Percentiles rank a stretch among this genome's conserved stretches.
These are phyloP conservation scores for Aspergillus baeticus DNA, from an alignment of 495 filamentous ascomycete species.

Conservation along the genomic window DNA sequence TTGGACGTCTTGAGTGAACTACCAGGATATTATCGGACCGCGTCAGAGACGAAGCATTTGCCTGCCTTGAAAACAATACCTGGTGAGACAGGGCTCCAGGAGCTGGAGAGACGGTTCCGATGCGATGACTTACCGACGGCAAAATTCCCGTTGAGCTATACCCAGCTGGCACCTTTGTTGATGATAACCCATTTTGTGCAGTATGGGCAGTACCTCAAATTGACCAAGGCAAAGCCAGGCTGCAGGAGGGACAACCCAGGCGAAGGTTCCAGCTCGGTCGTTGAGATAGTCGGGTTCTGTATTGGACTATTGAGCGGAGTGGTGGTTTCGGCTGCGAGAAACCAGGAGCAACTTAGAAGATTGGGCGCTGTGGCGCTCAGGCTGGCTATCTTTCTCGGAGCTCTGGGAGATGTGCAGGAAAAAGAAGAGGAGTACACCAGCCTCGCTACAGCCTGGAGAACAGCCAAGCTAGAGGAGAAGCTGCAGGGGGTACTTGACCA, in stretches of 20 bases:
- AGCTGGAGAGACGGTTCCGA: slow-evolving; percentile 24
- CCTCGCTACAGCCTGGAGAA: slow-evolving; percentile 20
- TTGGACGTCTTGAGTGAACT: slow-evolving; percentile 27
- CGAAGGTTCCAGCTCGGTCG: slow-evolving; percentile 9
- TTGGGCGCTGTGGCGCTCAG: slow-evolving; percentile 41
- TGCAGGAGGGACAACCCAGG: neutral
- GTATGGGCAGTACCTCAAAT: slow-evolving; percentile 21
- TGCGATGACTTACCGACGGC: slow-evolving; percentile 17
- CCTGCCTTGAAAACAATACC: slow-evolving; percentile 24
- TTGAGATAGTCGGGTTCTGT: slow-evolving; percentile 45
- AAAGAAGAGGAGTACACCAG: slow-evolving; percentile 20
- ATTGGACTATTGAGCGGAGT: slow-evolving; percentile 42
- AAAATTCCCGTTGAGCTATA: slow-evolving; percentile 27
- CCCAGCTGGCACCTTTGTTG: slow-evolving; percentile 36
- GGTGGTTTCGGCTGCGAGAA: slow-evolving; percentile 30
- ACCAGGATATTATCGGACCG: slow-evolving; percentile 25
- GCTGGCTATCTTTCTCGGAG: slow-evolving; percentile 35
- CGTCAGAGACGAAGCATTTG: slow-evolving; percentile 19
- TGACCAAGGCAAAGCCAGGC: neutral
- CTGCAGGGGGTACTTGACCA: neutral
- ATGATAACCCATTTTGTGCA: slow-evolving; percentile 35
- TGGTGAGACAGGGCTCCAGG: slow-evolving; percentile 24
- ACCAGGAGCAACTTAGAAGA: slow-evolving; percentile 23
- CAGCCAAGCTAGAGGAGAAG: neutral
- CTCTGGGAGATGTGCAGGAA: slow-evolving; percentile 45